Conservation (phyloP, 148 eudicot species). For the Hydrangea macrophylla region DNA sequence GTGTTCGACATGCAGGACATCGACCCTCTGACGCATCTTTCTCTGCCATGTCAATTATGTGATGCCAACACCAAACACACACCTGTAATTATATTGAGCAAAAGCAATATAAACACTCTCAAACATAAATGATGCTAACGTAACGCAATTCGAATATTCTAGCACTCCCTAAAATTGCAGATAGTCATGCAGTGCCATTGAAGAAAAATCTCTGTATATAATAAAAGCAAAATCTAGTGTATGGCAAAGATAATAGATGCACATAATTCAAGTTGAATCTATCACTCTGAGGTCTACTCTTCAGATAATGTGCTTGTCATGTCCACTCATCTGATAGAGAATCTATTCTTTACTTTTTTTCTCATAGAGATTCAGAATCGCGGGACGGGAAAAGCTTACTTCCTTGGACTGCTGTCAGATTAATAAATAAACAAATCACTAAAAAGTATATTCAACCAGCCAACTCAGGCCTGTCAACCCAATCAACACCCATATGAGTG, state of each 20-base stretch:
- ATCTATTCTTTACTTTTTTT: no score
- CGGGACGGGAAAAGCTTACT: no score
- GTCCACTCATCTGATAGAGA: no score
- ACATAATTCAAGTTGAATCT: conserved; percentile 3
- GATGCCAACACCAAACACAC: conserved; percentile 76
- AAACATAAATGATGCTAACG: not conserved
- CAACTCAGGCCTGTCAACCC: not conserved
- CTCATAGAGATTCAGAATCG: no score
- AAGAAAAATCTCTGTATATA: not conserved
- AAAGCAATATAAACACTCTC: not conserved
- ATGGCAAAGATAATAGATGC: not conserved
- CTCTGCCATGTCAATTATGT: conserved; percentile 66
- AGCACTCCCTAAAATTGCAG: not conserved
- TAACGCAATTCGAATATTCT: not conserved
- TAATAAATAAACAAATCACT: no score
- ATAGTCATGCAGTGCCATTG: not conserved
- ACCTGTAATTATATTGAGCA: conserved; percentile 26
- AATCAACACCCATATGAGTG: not conserved
- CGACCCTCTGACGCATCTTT: conserved; percentile 55
- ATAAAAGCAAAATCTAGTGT: not conserved
- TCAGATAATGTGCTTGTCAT: no score
- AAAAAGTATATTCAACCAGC: not conserved
- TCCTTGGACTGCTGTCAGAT: no score
- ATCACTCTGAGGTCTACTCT: no score
- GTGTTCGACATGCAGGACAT: conserved; percentile 59